phyloP scores from a whole-genome alignment of 139 green algal species.

The Tetraselmis striata region DNA sequence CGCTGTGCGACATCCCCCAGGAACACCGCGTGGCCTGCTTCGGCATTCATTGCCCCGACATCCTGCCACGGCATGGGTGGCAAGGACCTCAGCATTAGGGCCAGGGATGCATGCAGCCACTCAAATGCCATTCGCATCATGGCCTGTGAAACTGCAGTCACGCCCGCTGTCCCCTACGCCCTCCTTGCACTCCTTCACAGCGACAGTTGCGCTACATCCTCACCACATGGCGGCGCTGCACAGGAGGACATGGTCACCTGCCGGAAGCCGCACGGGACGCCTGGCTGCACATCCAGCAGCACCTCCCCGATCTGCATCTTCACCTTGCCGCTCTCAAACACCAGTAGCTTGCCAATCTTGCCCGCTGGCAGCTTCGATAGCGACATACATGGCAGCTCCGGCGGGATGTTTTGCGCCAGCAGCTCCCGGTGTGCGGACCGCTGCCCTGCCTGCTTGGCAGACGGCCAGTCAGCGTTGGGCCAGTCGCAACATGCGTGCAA shows the following conservation, averaged over 20 bases:
- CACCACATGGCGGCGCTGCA: too few relatives aligned
- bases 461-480: too few relatives aligned
- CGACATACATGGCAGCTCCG: slow-evolving; percentile 5
- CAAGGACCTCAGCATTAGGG: too few relatives aligned
- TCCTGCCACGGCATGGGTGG: too few relatives aligned
- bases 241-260: slow-evolving; percentile 28
- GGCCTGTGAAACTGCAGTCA: too few relatives aligned
- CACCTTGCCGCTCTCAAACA: slow-evolving; percentile 61
- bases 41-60: slow-evolving; percentile 26
- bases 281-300: slow-evolving; percentile 54
- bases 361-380: slow-evolving; percentile 1
- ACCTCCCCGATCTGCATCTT: slow-evolving; percentile 62
- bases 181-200: too few relatives aligned
- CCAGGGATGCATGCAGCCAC: too few relatives aligned
- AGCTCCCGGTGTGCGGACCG: not conserved
- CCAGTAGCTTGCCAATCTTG: slow-evolving; percentile 53
- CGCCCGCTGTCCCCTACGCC: too few relatives aligned
- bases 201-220: slow-evolving; percentile 55
- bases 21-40: slow-evolving; percentile 29
- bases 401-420: not conserved
- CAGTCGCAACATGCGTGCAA: too few relatives aligned
- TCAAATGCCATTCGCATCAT: too few relatives aligned
- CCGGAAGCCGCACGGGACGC: slow-evolving; percentile 35
- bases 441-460: not conserved
- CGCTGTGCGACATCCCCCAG: slow-evolving; percentile 42